Conservation (phyloP, 2,329 filamentous ascomycete species). For the Thelonectria discophora region DNA sequence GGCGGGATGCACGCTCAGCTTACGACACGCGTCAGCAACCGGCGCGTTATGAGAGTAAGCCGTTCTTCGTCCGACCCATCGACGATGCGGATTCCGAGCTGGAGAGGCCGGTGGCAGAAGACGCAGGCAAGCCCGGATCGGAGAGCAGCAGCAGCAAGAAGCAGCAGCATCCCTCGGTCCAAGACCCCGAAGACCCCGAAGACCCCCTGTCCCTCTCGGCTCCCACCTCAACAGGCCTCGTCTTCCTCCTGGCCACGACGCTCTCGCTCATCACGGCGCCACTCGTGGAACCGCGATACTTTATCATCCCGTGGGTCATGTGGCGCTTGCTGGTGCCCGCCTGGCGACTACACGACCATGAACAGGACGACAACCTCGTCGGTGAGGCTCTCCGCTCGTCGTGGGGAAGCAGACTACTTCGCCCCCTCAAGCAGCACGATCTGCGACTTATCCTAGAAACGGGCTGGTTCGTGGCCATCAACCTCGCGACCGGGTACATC, state of each 20-base stretch:
- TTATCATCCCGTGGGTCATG: constrained; percentile 93
- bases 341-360: constrained; percentile 45
- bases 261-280: constrained; percentile 88
- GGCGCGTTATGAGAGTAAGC: constrained; percentile 42
- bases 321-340: constrained; percentile 84
- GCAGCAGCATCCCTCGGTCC: constrained; percentile 15
- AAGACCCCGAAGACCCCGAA: constrained; percentile 34
- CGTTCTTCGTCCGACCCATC: constrained; percentile 36
- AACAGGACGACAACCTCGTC: neutral
- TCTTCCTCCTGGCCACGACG: constrained; percentile 73
- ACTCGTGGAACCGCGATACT: constrained; percentile 94
- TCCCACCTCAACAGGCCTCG: constrained; percentile 60
- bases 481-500: constrained; percentile 72
- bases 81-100: constrained; percentile 26
- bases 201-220: constrained; percentile 44
- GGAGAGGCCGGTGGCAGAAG: no score
- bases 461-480: constrained; percentile 72
- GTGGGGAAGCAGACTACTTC: constrained; percentile 11
- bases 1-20: constrained; percentile 32
- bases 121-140: no score
- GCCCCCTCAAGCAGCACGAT: constrained; percentile 46
- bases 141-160: constrained; percentile 18
- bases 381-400: neutral
- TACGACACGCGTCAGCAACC: constrained; percentile 12
- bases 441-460: constrained; percentile 69